phyloP scores from a whole-genome alignment of 805 yeast species.

The Ogataea nonfermentans region DNA sequence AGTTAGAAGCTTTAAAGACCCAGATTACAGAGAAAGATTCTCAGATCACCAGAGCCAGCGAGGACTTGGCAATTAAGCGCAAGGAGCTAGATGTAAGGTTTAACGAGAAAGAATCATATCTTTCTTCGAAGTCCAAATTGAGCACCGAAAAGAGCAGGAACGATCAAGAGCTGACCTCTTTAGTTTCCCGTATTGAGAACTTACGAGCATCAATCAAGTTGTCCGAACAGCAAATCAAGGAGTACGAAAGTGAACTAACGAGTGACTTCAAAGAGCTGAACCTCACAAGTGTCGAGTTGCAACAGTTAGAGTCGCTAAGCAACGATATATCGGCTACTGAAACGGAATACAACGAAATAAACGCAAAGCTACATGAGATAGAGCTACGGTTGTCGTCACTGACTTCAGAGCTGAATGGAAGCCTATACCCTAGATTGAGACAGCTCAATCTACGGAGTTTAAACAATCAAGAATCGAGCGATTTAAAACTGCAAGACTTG shows the following conservation, averaged over 20 bases:
- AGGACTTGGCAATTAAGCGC: conserved; percentile 37
- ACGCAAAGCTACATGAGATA: conserved; percentile 39
- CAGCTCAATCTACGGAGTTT: conserved; percentile 32
- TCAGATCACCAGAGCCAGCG: conserved; percentile 49
- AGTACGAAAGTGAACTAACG: conserved; percentile 47
- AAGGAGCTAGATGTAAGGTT: conserved; percentile 44
- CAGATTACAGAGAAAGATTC: conserved; percentile 47
- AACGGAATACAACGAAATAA: conserved; percentile 39
- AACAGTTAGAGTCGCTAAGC: conserved; percentile 37
- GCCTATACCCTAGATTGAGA: conserved; percentile 49
- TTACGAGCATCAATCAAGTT: conserved; percentile 35
- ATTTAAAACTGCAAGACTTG: conserved; percentile 17
- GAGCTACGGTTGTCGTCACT: conserved; percentile 47
- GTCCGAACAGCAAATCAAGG: conserved; percentile 38
- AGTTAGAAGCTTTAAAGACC: conserved; percentile 38
- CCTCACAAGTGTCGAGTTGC: conserved; percentile 49
- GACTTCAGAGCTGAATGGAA: conserved; percentile 58
- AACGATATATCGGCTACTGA: conserved; percentile 39
- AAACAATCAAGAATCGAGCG: conserved; percentile 9
- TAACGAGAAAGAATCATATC: conserved; percentile 42
- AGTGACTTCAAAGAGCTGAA: conserved; percentile 50
- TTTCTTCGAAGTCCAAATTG: conserved; percentile 41
- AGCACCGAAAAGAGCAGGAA: conserved; percentile 40
- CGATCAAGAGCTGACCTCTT: conserved; percentile 42
- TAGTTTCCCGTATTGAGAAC: conserved; percentile 37